Evolutionary conservation across 371 early-diverging fungal genomes (phyloP).

Genomic region (Blakeslea trispora): DNA sequence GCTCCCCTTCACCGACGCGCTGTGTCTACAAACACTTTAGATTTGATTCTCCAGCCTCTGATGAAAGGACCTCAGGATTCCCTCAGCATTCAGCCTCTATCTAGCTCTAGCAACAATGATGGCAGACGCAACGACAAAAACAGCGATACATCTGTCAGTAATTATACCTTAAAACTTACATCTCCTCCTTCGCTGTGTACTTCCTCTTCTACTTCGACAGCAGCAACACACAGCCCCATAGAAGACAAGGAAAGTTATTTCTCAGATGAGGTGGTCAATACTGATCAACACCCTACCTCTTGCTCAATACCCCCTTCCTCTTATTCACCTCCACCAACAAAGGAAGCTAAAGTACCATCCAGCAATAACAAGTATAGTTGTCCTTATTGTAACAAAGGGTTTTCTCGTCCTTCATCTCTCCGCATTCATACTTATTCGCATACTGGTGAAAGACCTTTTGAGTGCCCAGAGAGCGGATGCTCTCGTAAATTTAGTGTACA

Average conservation of each 20-base stretch:
- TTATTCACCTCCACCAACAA: no score
- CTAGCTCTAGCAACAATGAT: no score
- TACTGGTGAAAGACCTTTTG: conserved; percentile 77
- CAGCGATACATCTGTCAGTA: no score
- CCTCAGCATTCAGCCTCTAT: background rate
- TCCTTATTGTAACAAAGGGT: conserved; percentile 64
- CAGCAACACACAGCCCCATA: conserved; percentile 25
- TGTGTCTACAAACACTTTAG: conserved; percentile 44
- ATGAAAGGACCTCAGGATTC: conserved; percentile 19
- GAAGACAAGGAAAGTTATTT: conserved; percentile 6
- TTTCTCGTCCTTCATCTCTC: conserved; percentile 74
- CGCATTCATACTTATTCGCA: conserved; percentile 73
- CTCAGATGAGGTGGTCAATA: conserved; percentile 7
- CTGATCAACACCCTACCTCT: background rate
- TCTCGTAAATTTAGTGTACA: conserved; percentile 73
- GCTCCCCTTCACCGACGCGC: conserved; percentile 39
- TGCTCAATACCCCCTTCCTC: no score
- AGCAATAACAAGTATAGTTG: conserved; percentile 66
- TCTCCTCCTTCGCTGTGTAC: conserved; percentile 11
- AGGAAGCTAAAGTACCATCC: conserved; percentile 1
- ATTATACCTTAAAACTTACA: no score
- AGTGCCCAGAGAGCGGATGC: conserved; percentile 67
- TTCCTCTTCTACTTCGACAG: conserved; percentile 31
- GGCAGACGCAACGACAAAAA: no score
- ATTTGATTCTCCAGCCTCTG: conserved; percentile 35